Evolutionary conservation across 2,329 filamentous ascomycete genomes (phyloP).

Genomic region (Fusarium hostae): DNA sequence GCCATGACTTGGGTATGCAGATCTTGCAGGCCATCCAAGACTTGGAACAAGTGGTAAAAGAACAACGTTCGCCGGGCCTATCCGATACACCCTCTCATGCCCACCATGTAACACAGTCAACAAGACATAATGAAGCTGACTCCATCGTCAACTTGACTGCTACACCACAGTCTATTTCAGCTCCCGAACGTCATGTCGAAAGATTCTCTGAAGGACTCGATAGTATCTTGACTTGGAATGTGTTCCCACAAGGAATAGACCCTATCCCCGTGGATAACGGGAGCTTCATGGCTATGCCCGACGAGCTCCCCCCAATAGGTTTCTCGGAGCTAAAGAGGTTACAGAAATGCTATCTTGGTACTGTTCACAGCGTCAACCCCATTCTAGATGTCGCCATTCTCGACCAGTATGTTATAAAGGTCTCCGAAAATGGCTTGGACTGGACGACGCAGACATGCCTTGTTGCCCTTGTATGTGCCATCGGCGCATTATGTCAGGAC

Average conservation of each 20-base stretch:
- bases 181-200: not conserved
- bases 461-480: not conserved
- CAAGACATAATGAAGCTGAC: not conserved
- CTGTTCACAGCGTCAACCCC: not conserved
- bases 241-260: not conserved
- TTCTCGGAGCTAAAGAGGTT: not conserved
- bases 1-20: not conserved
- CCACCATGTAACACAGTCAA: not conserved
- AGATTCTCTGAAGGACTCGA: not conserved
- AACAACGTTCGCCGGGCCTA: rapidly evolving
- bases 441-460: not conserved
- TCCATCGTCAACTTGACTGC: not conserved
- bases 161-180: not conserved
- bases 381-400: not conserved
- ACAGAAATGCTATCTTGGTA: not conserved
- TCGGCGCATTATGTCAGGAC: not conserved
- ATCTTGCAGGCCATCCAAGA: not conserved
- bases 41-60: not conserved
- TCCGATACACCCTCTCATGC: not conserved
- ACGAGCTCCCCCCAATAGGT: not conserved
- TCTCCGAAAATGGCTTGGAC: not conserved
- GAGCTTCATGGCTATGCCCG: not conserved
- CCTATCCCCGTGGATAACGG: not conserved
- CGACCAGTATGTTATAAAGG: not conserved
- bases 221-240: not conserved